phyloP scores from a whole-genome alignment of 305 asterid genomes.

The Monarda citriodora region DNA sequence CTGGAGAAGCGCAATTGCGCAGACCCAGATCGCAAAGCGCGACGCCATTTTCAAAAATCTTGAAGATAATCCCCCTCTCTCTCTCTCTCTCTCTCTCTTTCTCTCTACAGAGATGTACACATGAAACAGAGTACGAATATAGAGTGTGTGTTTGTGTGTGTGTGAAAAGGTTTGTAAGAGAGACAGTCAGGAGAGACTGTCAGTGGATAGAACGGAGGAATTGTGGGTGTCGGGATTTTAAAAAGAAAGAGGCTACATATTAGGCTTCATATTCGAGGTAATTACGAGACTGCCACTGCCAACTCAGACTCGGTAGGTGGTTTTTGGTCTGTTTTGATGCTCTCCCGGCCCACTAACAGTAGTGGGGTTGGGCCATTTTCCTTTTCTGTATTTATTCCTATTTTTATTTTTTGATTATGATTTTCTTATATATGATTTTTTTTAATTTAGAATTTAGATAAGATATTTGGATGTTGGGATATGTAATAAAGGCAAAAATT shows the following conservation, averaged over 20 bases:
- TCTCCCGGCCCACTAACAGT: background rate
- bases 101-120: background rate
- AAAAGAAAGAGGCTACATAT: background rate
- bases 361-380: background rate
- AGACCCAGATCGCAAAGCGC: conserved; percentile 23
- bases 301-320: conserved; percentile 1
- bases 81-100: too few relatives aligned
- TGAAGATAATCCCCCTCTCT: background rate
- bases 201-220: conserved; percentile 16
- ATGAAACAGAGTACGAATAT: background rate
- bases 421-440: background rate
- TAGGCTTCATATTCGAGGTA: conserved; percentile 2
- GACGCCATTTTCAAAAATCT: conserved; percentile 28
- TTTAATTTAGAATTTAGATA: too few relatives aligned
- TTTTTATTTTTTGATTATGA: too few relatives aligned
- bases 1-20: conserved; percentile 27
- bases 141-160: background rate
- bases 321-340: background rate
- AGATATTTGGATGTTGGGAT: too few relatives aligned
- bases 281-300: conserved; percentile 19
- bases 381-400: background rate
- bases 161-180: too few relatives aligned
- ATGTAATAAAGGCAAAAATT: too few relatives aligned
- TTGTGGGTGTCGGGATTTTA: conserved; percentile 24
- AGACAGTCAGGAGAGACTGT: conserved; percentile 16